Conservation (phyloP, 345 rosid genomes). For the Syzygium grande region DNA sequence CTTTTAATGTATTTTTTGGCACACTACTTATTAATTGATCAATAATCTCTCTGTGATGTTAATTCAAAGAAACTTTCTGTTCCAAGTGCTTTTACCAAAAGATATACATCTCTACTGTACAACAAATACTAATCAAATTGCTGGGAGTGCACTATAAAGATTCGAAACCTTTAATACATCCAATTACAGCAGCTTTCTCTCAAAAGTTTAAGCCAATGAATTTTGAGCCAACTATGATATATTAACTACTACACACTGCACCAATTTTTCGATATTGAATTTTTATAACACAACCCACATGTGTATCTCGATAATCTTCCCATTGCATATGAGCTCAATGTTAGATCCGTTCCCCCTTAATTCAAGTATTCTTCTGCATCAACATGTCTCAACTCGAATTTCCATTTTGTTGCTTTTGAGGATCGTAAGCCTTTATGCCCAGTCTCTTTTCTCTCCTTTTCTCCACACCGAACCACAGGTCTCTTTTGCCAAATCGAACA, state of each 20-base stretch:
- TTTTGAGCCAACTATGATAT: background rate
- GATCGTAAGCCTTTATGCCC: background rate
- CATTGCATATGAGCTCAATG: background rate
- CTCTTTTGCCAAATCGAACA: background rate
- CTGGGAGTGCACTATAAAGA: background rate
- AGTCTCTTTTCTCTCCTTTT: background rate
- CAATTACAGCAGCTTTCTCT: background rate
- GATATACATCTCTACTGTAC: background rate
- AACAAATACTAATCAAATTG: background rate
- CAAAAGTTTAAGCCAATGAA: rapidly evolving
- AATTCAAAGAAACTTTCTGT: background rate
- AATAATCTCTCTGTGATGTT: background rate
- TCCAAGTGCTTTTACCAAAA: background rate
- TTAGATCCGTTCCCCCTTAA: background rate
- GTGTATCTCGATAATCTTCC: background rate
- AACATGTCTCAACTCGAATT: background rate
- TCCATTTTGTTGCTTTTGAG: background rate
- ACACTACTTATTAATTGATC: background rate
- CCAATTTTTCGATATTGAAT: background rate
- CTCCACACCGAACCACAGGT: background rate
- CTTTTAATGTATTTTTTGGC: background rate
- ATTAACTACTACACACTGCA: background rate
- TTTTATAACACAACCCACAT: background rate
- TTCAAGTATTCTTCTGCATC: background rate
- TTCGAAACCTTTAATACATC: background rate